Evolutionary conservation across 192 early-diverging fungal species (phyloP).

Genomic region (Coemansia brasiliensis): DNA sequence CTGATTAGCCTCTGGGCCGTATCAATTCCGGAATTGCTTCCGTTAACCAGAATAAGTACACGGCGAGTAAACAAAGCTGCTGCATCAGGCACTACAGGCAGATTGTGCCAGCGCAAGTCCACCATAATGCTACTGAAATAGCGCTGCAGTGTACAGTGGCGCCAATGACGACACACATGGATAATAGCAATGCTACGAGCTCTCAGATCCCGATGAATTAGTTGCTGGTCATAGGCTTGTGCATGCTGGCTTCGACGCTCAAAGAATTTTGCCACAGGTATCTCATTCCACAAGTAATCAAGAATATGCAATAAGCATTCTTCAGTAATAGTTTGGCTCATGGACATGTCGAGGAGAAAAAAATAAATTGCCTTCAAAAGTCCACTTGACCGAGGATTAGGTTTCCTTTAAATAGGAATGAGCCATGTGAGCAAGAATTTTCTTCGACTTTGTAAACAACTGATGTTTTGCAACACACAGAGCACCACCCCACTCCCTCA

Average conservation of each 20-base stretch:
- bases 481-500: no score
- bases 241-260: constrained; percentile 21
- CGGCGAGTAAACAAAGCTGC: constrained; percentile 3
- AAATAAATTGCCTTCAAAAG: constrained; percentile 1
- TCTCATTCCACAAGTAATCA: constrained; percentile 33
- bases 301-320: constrained; percentile 34
- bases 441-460: background rate
- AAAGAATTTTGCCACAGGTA: constrained; percentile 12
- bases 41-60: constrained; percentile 11
- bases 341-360: constrained; percentile 3
- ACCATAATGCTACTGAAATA: constrained; percentile 25
- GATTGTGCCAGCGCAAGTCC: background rate
- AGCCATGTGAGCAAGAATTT: constrained; percentile 1
- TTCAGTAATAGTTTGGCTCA: constrained; percentile 18
- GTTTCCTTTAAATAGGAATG: background rate
- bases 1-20: no score
- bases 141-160: constrained; percentile 6
- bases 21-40: no score
- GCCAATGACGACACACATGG: constrained; percentile 39
- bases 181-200: constrained; percentile 23
- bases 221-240: constrained; percentile 41
- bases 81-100: background rate
- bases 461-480: no score
- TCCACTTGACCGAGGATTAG: background rate
- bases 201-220: constrained; percentile 18